These are phyloP conservation scores for Amanita molliuscula DNA, from an alignment of 768 basidiomycete genomes.

Conservation along the genomic window DNA sequence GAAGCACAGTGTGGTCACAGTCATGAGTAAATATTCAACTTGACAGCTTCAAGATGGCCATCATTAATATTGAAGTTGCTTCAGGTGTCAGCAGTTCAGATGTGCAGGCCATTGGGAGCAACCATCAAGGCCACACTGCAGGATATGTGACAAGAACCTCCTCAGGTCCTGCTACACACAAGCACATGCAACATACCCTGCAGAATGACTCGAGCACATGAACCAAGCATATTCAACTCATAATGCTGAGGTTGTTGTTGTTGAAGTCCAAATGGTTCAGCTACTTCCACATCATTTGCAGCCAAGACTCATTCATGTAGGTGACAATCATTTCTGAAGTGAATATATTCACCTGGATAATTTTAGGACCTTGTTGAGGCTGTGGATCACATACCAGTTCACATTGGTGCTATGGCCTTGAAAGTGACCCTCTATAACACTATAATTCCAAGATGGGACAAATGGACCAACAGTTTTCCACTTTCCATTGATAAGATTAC, in stretches of 20 bases:
- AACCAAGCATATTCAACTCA: neutral
- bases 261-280: neutral
- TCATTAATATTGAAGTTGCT: neutral
- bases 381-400: conserved; percentile 13
- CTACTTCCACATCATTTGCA: neutral
- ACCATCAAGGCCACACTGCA: neutral
- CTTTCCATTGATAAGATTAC: conserved; percentile 1
- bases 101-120: neutral
- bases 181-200: neutral
- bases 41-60: too few species aligned
- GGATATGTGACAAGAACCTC: neutral
- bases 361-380: conserved; percentile 13
- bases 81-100: neutral
- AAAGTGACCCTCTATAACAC: conserved; percentile 11
- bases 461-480: conserved; percentile 4
- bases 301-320: neutral
- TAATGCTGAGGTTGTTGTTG: neutral
- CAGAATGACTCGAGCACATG: neutral
- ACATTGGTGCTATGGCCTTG: conserved; percentile 14
- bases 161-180: neutral
- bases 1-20: neutral
- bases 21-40: neutral
- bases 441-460: conserved; percentile 9
- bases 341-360: neutral
- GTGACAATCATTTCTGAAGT: neutral